These are phyloP conservation scores for Starmerella stellata DNA, from an alignment of 805 yeast genomes.

Conservation along the genomic window DNA sequence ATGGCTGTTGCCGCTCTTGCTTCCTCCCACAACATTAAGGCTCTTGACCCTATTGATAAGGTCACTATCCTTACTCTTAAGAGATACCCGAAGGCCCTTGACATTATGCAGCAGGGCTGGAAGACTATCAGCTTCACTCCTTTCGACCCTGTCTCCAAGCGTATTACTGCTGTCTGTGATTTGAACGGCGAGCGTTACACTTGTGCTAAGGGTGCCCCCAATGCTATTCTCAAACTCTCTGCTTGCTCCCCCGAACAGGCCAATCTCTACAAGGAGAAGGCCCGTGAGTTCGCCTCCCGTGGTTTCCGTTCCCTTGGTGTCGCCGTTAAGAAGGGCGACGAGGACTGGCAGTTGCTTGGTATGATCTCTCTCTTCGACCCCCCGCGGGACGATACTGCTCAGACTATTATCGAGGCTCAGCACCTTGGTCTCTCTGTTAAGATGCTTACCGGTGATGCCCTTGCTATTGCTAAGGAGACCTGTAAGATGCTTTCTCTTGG, in stretches of 20 bases:
- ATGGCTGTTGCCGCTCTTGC: slow-evolving; percentile 96
- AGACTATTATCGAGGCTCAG: slow-evolving; percentile 84
- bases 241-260: slow-evolving; percentile 69
- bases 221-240: slow-evolving; percentile 50
- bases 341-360: slow-evolving; percentile 95
- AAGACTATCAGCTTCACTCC: slow-evolving; percentile 64
- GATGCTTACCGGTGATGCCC: slow-evolving; percentile 98
- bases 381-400: slow-evolving; percentile 96
- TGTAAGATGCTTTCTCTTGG: slow-evolving; percentile 95
- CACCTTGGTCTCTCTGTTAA: slow-evolving; percentile 83
- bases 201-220: slow-evolving; percentile 98
- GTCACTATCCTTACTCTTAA: slow-evolving; percentile 85
- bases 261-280: slow-evolving; percentile 88
- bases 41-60: slow-evolving; percentile 92
- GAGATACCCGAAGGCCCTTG: slow-evolving; percentile 67
- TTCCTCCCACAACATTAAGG: slow-evolving; percentile 95
- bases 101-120: slow-evolving; percentile 27
- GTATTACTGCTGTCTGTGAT: slow-evolving; percentile 83
- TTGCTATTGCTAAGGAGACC: slow-evolving; percentile 96
- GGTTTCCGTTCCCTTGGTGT: slow-evolving; percentile 98
- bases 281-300: slow-evolving; percentile 92
- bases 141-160: slow-evolving; percentile 93
- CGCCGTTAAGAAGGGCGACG: slow-evolving; percentile 97
- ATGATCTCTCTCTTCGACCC: slow-evolving; percentile 98
- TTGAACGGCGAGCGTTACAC: slow-evolving; percentile 91